phyloP scores from a whole-genome alignment of 2,329 filamentous ascomycete genomes.

The Madurella mycetomatis region DNA sequence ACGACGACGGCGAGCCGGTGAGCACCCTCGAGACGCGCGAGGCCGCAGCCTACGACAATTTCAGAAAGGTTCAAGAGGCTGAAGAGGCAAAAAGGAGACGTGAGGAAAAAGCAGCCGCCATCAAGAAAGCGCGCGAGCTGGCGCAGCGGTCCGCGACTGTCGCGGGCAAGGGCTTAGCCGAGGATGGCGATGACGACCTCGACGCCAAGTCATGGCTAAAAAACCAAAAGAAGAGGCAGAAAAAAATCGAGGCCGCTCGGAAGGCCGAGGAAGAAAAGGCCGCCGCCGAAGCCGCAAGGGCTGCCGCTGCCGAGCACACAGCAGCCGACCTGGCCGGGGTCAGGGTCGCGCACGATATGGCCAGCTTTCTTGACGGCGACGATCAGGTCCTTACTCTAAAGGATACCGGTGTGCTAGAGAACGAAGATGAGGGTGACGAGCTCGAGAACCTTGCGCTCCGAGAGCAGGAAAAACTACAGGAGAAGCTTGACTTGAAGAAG shows the following conservation, averaged over 20 bases:
- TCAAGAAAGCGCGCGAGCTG: conserved; percentile 82
- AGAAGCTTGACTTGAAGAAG: conserved; percentile 83
- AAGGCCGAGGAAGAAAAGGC: conserved; percentile 71
- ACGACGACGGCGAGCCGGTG: conserved; percentile 58
- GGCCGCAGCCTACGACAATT: conserved; percentile 71
- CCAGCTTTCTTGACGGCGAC: conserved; percentile 73
- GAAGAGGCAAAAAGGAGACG: conserved; percentile 74
- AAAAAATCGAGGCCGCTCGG: conserved; percentile 76
- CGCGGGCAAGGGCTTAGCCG: conserved; percentile 79
- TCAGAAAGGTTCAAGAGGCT: conserved; percentile 58
- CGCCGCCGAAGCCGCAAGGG: conserved; percentile 64
- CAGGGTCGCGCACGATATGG: conserved; percentile 83
- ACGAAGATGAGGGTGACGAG: conserved; percentile 85
- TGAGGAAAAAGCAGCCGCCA: conserved; percentile 73
- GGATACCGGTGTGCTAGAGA: conserved; percentile 78
- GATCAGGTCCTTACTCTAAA: conserved; percentile 95
- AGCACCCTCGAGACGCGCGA: conserved; percentile 82
- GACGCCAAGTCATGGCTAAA: conserved; percentile 85
- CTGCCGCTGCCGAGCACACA: conserved; percentile 63
- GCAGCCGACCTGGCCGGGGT: conserved; percentile 83
- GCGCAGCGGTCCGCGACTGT: conserved; percentile 72
- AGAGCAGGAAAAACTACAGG: conserved; percentile 67
- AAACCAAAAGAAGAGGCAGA: conserved; percentile 88
- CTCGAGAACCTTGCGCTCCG: conserved; percentile 71
- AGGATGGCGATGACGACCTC: conserved; percentile 62